Evolutionary conservation across 257 asterid genomes (phyloP).

Genomic region (Scutellaria barbata): DNA sequence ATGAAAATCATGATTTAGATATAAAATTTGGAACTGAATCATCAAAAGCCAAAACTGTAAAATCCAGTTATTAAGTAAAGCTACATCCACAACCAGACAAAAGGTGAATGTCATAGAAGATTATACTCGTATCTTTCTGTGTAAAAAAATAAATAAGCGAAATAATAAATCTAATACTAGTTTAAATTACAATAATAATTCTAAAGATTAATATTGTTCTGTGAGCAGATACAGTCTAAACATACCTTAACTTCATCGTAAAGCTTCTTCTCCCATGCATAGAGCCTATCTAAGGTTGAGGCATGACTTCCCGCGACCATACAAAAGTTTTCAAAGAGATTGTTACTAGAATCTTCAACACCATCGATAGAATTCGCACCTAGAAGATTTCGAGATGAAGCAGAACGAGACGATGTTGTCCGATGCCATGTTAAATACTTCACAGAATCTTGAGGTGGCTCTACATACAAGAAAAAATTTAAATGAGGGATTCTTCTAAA

Average conservation of each 20-base stretch:
- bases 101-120: too few species aligned
- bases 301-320: slow-evolving; percentile 98
- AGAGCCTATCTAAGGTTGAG: slow-evolving; percentile 87
- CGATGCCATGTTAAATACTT: slow-evolving; percentile 97
- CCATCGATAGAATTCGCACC: slow-evolving; percentile 59
- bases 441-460: slow-evolving; percentile 71
- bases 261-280: slow-evolving; percentile 98
- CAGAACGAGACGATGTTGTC: slow-evolving; percentile 77
- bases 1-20: too few species aligned
- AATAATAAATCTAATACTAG: background rate
- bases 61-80: too few species aligned
- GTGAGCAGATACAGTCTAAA: background rate
- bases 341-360: slow-evolving; percentile 51
- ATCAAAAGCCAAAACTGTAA: too few species aligned
- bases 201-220: too few species aligned
- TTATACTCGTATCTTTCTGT: too few species aligned
- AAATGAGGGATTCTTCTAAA: background rate
- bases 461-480: slow-evolving; percentile 46
- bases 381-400: slow-evolving; percentile 79
- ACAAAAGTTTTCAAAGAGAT: slow-evolving; percentile 74
- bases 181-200: too few species aligned
- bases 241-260: slow-evolving; percentile 97
- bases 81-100: too few species aligned
- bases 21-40: too few species aligned
- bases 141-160: background rate